Base-by-base conservation (phyloP, 176 grass and related monocot genomes). In the Rhynchospora pubera region DNA sequence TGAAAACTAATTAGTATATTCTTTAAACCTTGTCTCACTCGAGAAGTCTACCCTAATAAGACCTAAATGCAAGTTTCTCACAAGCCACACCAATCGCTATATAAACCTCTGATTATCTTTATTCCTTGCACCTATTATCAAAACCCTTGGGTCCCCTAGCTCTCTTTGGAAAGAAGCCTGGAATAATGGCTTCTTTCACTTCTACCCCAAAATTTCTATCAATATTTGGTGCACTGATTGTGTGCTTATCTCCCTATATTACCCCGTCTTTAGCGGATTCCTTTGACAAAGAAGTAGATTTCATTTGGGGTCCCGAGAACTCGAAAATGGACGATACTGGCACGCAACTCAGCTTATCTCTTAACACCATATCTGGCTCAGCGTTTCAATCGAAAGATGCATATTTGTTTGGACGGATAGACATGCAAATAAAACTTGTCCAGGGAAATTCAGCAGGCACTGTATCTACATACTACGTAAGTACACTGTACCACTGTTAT, bases 341-440 rank as follows among this genome's bases (percentile, higher is more conserved):
- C 56, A 85, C 19, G 15, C 78, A 82, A 71, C 69, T 93, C 10
- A 83, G 83, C 12, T 58, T 89, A 8, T 83, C 89, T 32, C 86
- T 91, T 6, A 84, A 89, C 84, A 57, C 15, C 5, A 57, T 32
- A 42, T 88, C 82, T 0, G 79, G 75, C 18, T 89, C 80, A 0
- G 83, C 79, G 0, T 89, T 94, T 19, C 80, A 86, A 26, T 84
- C 92, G 6, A 91, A 89, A 84, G 83, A 76, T 11, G 22, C 5
- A 26, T 84, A 91, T 80, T 84, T 86, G 9, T 91, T 91, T 14
- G 89, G 79, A n/a, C 87, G 82, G 83, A 89, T 94, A 11, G 87
- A 91, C 68, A 86, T 94, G 21, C 83, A 91, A 21, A 85, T 94
- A 50, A 89, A 88, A 57, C 89, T 94, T 13, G 77, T 91, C 0